Evolutionary conservation across 805 yeast genomes (phyloP), one percentile per base, ranked within the genome.

Genomic region (Ogataea henricii): DNA sequence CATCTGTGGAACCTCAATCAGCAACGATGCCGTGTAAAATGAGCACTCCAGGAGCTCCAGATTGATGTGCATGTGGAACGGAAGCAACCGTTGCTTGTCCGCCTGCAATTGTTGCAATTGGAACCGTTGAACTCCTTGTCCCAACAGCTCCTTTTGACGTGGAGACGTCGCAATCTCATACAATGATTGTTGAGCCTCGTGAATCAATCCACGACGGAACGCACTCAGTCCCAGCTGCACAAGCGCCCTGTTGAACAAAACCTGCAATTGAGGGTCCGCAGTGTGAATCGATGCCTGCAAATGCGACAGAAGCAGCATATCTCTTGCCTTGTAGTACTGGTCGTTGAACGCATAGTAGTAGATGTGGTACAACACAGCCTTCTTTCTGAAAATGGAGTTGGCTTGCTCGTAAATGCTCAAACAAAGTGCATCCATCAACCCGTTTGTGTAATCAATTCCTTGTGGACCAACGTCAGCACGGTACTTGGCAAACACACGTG

Each of bases 51-150:
- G 78, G 62, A 94, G 81, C 75, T 95, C 98, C 60, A 92, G 76
- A 71, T 94, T 94, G 69, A 94, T 92, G 72, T 94, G 99, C 87
- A 89, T 90, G 73, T 94, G 99, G 85, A 87, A 94, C 49, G 99
- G 99, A 66, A 94, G 77, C 66, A 90, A 79, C 66, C 91, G 83
- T 70, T 85, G 92, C 61, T 77, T 81, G 63, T 87, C 96, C 52
- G 77, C 79, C 39, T 76, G 56, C 43, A 65, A 45, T 48, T 64
- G 62, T 56, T 63, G 63, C 65, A 73, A 72, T 60, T 77, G 80
- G 66, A 78, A 83, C 70, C 90, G 85, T 66, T 85, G 85, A 37
- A 72, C 65, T 45, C 96, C 95, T 75, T 92, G 99, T 51, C 97
- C 98, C 53, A 94, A 79, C 51, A 94, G 79, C 72, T 94, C 99